A percentile compares a stretch with the other conserved stretches of the same genome.
phyloP scores from a whole-genome alignment of 768 basidiomycete species.

The Clitopilus hobsonii region DNA sequence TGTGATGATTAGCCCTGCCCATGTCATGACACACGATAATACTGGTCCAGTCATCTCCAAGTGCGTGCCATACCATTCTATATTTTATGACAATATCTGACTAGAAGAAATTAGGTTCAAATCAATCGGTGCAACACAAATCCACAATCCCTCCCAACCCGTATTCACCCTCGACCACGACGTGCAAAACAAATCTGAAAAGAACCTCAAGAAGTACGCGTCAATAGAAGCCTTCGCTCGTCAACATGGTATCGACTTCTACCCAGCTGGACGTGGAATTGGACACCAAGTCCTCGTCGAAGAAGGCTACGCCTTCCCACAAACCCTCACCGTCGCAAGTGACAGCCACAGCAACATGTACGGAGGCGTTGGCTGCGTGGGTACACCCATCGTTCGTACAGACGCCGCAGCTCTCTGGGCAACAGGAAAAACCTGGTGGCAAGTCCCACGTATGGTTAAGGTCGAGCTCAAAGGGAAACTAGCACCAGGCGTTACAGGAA shows the following conservation, averaged over 20 bases:
- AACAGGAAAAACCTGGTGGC: slow-evolving; percentile 99
- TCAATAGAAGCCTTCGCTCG: slow-evolving; percentile 90
- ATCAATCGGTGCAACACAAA: slow-evolving; percentile 84
- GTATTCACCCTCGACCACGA: slow-evolving; percentile 99
- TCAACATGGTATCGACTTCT: slow-evolving; percentile 85
- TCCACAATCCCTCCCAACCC: slow-evolving; percentile 76
- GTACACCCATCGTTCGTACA: slow-evolving; percentile 95
- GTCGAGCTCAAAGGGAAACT: slow-evolving; percentile 85
- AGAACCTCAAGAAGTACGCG: slow-evolving; percentile 90
- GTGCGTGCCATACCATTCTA: slow-evolving; percentile 40
- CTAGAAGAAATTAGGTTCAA: slow-evolving; percentile 66
- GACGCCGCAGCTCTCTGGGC: slow-evolving; percentile 97
- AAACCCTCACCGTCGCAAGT: slow-evolving; percentile 92
- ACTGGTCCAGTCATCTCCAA: slow-evolving; percentile 98
- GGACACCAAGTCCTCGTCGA: slow-evolving; percentile 97
- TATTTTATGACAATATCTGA: background rate
- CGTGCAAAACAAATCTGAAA: slow-evolving; percentile 89
- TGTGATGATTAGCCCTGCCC: slow-evolving; percentile 98
- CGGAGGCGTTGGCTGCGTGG: slow-evolving; percentile 94
- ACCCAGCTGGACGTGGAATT: slow-evolving; percentile 95
- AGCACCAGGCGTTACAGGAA: slow-evolving; percentile 89
- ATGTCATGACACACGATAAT: slow-evolving; percentile 99
- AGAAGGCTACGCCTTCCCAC: slow-evolving; percentile 97
- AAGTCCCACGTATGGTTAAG: slow-evolving; percentile 93
- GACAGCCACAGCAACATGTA: slow-evolving; percentile 99